Base-by-base conservation (phyloP, 768 basidiomycete species). In the Leucosporidium scottii region DNA sequence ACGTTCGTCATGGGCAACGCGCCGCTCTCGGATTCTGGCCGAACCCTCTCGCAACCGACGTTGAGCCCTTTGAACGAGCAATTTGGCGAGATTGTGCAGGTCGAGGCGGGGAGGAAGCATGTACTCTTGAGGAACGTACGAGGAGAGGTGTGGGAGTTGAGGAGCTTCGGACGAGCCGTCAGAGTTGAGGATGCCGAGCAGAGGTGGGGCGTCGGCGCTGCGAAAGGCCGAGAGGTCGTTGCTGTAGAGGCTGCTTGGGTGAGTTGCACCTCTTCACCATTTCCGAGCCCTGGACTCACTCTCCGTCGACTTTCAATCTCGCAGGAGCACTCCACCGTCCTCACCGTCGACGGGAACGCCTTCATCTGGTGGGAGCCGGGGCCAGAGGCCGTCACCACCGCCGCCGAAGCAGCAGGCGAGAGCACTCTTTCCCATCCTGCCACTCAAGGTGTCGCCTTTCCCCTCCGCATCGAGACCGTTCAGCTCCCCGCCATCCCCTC, bases 321-420 rank as follows among this genome's bases (percentile, higher is more conserved):
- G 87, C 87, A 76, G 87, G 88, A 72, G 91, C 89, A 88, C 77
- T 87, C 87, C n/a, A 83, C 85, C 17, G 80, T 87, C 36, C 84
- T 94, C 73, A 88, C 86, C 13, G 80, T 82, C 67, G 81, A 82
- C n/a, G 89, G 90, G 3, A 83, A 85, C 57, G 85, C 88, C 54
- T 84, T 85, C 69, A 84, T 87, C 6, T 90, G 86, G 84, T 91
- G 86, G 85, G 30, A 65, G 20, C 48, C 47, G 12, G 63, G 48
- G 0, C 25, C 27, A 1, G 61, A 7, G 4, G 39, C 18, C 1
- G 23, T 61, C 53, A 64, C 54, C 17, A 44, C 50, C 4, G 58
- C 25, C 4, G 68, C 68, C 5, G 21, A 5, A 0, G 50, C 34
- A 23, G 65, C 65, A 1, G 68, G 68, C 20, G 71, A 72, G 30